phyloP scores from a whole-genome alignment of 805 yeast species.

The Alloascoidea africana region DNA sequence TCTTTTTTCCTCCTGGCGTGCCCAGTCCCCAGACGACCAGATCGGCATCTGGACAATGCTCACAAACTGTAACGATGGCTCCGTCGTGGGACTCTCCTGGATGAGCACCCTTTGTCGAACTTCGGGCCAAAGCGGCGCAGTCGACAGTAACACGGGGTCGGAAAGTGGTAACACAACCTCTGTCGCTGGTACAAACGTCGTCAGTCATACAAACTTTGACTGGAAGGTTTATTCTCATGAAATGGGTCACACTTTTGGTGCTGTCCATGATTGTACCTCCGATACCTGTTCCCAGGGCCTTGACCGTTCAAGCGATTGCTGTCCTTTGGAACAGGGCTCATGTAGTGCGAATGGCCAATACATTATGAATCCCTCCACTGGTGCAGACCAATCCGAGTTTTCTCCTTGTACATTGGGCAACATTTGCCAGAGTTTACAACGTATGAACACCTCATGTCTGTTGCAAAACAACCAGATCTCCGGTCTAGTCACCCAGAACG shows the following conservation, averaged over 20 bases:
- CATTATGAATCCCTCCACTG: constrained; percentile 21
- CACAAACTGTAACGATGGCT: constrained; percentile 17
- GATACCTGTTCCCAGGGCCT: constrained; percentile 16
- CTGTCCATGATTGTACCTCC: constrained; percentile 23
- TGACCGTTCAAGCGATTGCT: constrained; percentile 16
- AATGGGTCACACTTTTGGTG: constrained; percentile 23
- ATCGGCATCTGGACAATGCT: constrained; percentile 20
- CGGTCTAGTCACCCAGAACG: constrained; percentile 14
- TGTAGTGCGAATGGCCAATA: constrained; percentile 19
- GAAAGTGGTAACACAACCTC: constrained; percentile 7
- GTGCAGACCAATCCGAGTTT: constrained; percentile 13
- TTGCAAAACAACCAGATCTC: constrained; percentile 14
- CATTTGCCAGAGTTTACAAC: constrained; percentile 14
- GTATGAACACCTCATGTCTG: constrained; percentile 16
- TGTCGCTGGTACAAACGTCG: constrained; percentile 18
- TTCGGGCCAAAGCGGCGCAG: too few relatives aligned
- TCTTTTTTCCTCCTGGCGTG: constrained; percentile 18
- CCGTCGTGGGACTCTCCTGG: constrained; percentile 22
- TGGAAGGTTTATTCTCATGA: constrained; percentile 23
- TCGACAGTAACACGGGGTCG: too few relatives aligned
- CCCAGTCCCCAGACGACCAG: constrained; percentile 13
- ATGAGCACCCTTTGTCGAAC: constrained; percentile 18
- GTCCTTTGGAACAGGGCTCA: constrained; percentile 15
- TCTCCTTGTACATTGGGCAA: constrained; percentile 19
- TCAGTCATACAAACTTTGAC: constrained; percentile 16